Conservation (phyloP, 805 yeast species). For the Lipomyces yamadae region DNA sequence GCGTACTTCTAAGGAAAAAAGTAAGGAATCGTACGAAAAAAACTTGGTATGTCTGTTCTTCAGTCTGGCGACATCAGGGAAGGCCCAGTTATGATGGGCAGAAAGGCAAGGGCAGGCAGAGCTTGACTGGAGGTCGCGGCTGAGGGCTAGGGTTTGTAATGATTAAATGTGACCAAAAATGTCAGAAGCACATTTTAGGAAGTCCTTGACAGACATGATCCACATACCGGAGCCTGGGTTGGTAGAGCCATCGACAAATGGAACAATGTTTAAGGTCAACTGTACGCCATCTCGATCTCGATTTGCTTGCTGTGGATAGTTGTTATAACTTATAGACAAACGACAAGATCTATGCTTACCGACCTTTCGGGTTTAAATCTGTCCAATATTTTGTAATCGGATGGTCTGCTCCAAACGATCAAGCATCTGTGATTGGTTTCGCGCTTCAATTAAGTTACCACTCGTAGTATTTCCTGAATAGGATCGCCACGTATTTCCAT, state of each 20-base stretch:
- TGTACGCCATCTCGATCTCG: not conserved
- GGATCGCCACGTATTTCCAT: not conserved
- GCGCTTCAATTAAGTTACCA: not conserved
- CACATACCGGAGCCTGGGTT: not conserved
- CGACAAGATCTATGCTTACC: not conserved
- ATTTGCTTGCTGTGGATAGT: not conserved
- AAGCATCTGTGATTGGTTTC: not conserved
- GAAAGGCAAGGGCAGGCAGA: no score
- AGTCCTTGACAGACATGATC: not conserved
- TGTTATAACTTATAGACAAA: not conserved
- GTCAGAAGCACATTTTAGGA: no score
- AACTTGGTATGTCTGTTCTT: no score
- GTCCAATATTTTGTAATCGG: not conserved
- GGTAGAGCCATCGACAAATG: constrained; percentile 9
- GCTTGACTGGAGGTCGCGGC: no score
- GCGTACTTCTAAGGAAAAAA: no score
- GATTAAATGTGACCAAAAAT: no score
- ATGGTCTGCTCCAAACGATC: not conserved
- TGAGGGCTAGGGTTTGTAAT: no score
- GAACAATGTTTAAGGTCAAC: not conserved
- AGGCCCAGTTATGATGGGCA: no score
- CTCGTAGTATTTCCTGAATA: constrained; percentile 1
- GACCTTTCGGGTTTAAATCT: not conserved
- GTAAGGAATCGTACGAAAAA: no score
- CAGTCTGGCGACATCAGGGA: no score